phyloP scores from a whole-genome alignment of 1,139 yeast genomes.

The Hyphopichia fennica region DNA sequence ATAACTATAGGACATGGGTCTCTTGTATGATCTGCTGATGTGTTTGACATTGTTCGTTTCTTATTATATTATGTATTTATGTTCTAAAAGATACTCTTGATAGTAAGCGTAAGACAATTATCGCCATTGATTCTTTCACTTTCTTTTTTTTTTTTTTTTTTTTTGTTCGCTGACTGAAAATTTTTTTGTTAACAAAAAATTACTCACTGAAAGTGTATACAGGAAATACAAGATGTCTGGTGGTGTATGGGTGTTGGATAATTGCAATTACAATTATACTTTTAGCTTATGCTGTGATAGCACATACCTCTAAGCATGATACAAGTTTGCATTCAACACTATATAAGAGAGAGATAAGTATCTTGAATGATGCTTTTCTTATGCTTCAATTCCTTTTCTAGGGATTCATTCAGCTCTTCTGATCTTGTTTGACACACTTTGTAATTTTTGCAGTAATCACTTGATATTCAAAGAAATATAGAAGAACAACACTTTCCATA shows the following conservation, averaged over 20 bases:
- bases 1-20: slow-evolving; percentile 99
- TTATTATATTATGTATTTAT: slow-evolving; percentile 22
- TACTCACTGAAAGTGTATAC: background rate
- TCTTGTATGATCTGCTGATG: slow-evolving; percentile 97
- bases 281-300: no score
- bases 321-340: no score
- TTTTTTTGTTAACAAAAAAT: background rate
- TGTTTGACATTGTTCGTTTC: slow-evolving; percentile 23
- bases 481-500: no score
- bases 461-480: no score
- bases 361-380: no score
- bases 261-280: no score
- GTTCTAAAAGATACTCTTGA: background rate
- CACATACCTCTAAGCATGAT: no score
- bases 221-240: background rate
- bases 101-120: background rate
- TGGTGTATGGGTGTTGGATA: slow-evolving; percentile 1
- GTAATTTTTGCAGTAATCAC: no score
- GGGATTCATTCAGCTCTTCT: no score
- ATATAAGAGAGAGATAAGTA: no score
- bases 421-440: no score
- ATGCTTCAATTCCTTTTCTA: no score
- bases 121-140: background rate
- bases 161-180: slow-evolving; percentile 2
- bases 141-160: background rate